Evolutionary conservation across 1,284 basidiomycete genomes (phyloP).

Genomic region (Pisolithus thermaeus): DNA sequence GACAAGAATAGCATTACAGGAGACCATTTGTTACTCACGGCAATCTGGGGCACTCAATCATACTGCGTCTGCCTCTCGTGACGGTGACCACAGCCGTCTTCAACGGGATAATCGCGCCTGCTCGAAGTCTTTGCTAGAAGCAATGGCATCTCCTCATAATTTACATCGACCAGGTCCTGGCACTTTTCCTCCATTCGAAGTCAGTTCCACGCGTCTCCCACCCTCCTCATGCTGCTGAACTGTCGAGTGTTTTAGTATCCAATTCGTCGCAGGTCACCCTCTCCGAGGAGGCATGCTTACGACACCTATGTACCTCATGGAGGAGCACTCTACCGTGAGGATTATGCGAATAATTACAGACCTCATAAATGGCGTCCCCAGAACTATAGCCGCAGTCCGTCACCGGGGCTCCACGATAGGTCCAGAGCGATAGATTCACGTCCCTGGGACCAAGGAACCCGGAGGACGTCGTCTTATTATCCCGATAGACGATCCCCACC

Average conservation of each 20-base stretch:
- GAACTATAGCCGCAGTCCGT: conserved; percentile 44
- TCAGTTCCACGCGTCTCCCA: conserved; percentile 23
- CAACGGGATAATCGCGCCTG: conserved; percentile 15
- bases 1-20: neutral
- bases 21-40: neutral
- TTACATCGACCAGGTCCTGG: conserved; percentile 21
- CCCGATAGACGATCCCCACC: conserved; percentile 26
- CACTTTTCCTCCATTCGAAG: conserved; percentile 25
- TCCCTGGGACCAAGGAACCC: conserved; percentile 27
- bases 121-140: neutral
- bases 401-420: conserved; percentile 44
- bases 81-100: neutral
- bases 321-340: conserved; percentile 35
- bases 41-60: conserved; percentile 3
- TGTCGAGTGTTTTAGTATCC: conserved; percentile 33
- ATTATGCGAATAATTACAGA: conserved; percentile 38
- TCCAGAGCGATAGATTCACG: conserved; percentile 28
- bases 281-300: conserved; percentile 45
- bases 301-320: conserved; percentile 45
- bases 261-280: conserved; percentile 38
- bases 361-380: conserved; percentile 30
- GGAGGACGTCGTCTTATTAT: conserved; percentile 21
- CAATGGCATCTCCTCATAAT: conserved; percentile 15
- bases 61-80: conserved; percentile 18
- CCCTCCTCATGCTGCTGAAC: conserved; percentile 18